These are phyloP conservation scores for Mollisia scopiformis DNA, from an alignment of 2,329 filamentous ascomycete genomes.

Conservation along the genomic window DNA sequence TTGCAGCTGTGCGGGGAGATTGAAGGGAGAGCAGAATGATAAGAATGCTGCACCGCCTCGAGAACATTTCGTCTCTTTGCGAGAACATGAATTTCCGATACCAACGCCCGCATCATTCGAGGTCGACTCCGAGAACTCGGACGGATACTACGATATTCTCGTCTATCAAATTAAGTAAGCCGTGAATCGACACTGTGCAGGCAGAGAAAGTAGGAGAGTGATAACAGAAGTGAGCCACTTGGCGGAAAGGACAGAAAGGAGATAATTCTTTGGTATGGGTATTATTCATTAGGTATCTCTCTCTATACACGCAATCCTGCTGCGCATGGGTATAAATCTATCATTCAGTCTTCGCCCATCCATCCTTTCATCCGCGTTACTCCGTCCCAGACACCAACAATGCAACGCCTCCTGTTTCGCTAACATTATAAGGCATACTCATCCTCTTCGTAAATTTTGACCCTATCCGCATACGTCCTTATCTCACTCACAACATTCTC, in stretches of 20 bases:
- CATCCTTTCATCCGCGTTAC: background rate
- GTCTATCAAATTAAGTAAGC: too few species aligned
- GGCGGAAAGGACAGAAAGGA: background rate
- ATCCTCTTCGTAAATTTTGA: slow-evolving; percentile 61
- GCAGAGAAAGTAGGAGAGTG: too few species aligned
- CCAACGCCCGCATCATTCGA: too few species aligned
- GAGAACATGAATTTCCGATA: too few species aligned
- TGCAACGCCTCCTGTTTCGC: background rate
- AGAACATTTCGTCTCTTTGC: too few species aligned
- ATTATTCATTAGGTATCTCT: slow-evolving; percentile 2
- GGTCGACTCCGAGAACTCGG: too few species aligned
- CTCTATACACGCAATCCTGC: background rate
- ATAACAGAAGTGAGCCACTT: background rate
- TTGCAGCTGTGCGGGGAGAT: too few species aligned
- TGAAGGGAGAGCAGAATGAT: too few species aligned
- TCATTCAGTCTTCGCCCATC: background rate
- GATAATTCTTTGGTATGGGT: background rate
- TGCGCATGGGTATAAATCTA: slow-evolving; percentile 8
- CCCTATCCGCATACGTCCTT: slow-evolving; percentile 76
- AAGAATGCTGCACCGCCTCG: too few species aligned
- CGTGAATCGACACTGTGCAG: too few species aligned
- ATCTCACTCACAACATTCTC: slow-evolving; percentile 83
- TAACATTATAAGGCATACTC: slow-evolving; percentile 22
- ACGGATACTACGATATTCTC: too few species aligned
- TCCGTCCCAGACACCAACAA: background rate